These are phyloP conservation scores for Eimeria necatrix DNA, from an alignment of 169 alveolate species.

Conservation along the genomic window DNA sequence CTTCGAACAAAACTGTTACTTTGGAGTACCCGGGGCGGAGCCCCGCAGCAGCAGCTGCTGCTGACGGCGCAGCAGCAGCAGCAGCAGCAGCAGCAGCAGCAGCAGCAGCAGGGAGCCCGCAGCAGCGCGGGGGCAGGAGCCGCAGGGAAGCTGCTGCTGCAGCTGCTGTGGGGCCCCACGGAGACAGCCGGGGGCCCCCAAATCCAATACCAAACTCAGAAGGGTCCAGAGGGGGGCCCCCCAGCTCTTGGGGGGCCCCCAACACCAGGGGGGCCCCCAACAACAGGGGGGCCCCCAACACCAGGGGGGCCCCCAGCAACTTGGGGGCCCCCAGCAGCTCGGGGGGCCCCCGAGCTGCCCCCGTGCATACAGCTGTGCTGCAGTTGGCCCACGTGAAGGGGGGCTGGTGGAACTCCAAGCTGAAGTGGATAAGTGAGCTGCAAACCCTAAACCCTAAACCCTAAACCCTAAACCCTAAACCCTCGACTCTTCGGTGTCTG, in stretches of 20 bases:
- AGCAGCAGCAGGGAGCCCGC: not conserved
- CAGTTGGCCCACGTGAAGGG: conserved; percentile 11
- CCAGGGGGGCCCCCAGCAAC: not conserved
- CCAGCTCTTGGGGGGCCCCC: too few relatives aligned
- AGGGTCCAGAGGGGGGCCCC: too few relatives aligned
- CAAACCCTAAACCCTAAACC: conserved; percentile 41
- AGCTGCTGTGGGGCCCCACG: not conserved
- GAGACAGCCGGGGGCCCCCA: too few relatives aligned
- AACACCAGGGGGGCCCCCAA: not conserved
- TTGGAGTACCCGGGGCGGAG: not conserved
- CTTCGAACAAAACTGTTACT: not conserved
- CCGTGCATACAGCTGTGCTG: conserved; percentile 4
- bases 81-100: conserved; percentile 13
- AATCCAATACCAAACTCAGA: too few relatives aligned
- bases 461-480: conserved; percentile 4
- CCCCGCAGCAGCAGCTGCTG: not conserved
- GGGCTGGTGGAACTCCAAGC: conserved; percentile 34
- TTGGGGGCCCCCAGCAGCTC: not conserved
- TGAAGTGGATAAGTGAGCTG: conserved; percentile 29
- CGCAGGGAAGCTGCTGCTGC: not conserved
- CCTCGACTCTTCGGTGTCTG: not conserved
- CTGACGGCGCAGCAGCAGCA: not conserved
- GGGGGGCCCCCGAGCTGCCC: not conserved
- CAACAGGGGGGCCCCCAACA: not conserved
- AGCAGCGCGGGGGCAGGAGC: not conserved